phyloP scores from a whole-genome alignment of 495 filamentous ascomycete species.

The Penicillium steckii region DNA sequence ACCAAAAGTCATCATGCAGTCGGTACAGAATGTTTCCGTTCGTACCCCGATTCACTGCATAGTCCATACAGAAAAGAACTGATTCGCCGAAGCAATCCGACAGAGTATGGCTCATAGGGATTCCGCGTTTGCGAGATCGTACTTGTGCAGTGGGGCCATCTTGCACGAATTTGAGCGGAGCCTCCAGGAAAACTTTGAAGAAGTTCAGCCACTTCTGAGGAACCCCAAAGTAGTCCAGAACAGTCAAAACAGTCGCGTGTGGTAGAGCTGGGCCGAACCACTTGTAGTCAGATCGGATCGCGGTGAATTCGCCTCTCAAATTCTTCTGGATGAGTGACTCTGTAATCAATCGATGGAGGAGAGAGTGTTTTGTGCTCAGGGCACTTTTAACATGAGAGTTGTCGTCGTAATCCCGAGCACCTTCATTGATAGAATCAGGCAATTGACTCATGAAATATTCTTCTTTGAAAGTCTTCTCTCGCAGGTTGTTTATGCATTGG shows the following conservation, averaged over 20 bases:
- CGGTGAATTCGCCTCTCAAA: conserved; percentile 58
- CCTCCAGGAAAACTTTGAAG: conserved; percentile 58
- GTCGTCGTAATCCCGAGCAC: conserved; percentile 31
- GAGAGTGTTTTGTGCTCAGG: conserved; percentile 56
- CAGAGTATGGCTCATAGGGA: conserved; percentile 59
- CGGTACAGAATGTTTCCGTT: conserved; percentile 55
- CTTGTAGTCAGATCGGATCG: conserved; percentile 60
- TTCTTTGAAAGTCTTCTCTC: conserved; percentile 39
- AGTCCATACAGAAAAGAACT: conserved; percentile 65
- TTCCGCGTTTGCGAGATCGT: conserved; percentile 52
- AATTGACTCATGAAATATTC: conserved; percentile 58
- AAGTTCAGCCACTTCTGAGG: conserved; percentile 58
- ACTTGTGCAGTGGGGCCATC: conserved; percentile 44
- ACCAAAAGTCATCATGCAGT: conserved; percentile 69
- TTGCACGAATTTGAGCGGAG: conserved; percentile 57
- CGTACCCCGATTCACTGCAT: conserved; percentile 59
- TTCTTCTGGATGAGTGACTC: conserved; percentile 60
- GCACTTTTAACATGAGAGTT: conserved; percentile 35
- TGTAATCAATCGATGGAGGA: conserved; percentile 60
- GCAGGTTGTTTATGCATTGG: conserved; percentile 31
- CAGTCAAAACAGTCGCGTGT: conserved; percentile 55
- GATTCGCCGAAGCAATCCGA: conserved; percentile 60
- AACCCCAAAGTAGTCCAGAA: conserved; percentile 61
- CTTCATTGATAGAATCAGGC: conserved; percentile 25
- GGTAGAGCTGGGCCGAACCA: conserved; percentile 61